These are phyloP conservation scores for Chalara sp. DNA, from an alignment of 2,329 filamentous ascomycete species.

Conservation along the genomic window DNA sequence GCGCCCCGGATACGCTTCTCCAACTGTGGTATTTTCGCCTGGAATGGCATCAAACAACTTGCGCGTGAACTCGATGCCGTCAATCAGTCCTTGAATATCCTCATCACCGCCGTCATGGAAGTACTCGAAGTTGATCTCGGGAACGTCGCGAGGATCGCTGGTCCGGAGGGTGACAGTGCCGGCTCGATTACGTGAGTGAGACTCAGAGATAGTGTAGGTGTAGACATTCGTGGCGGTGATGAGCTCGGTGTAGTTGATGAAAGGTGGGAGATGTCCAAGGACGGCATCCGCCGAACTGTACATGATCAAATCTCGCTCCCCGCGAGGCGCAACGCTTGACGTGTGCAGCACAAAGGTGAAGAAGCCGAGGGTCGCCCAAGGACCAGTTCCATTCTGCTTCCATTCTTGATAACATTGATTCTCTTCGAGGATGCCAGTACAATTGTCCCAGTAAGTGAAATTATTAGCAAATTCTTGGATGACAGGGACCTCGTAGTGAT, in stretches of 20 bases:
- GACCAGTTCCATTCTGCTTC: neutral
- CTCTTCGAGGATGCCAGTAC: slow-evolving; percentile 13
- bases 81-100: no score
- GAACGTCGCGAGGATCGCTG: slow-evolving; percentile 55
- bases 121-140: slow-evolving; percentile 57
- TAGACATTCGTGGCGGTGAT: neutral
- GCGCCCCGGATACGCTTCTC: no score
- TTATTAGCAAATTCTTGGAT: slow-evolving; percentile 29
- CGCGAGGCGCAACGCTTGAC: slow-evolving; percentile 28
- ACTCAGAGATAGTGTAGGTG: slow-evolving; percentile 37
- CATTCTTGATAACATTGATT: neutral
- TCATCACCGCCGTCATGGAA: no score
- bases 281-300: slow-evolving; percentile 16
- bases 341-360: slow-evolving; percentile 34
- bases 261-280: slow-evolving; percentile 30
- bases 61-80: no score
- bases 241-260: slow-evolving; percentile 30
- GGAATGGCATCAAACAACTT: no score
- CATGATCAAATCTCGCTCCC: slow-evolving; percentile 32
- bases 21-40: no score
- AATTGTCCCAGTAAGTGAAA: neutral
- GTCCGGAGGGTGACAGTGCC: slow-evolving; percentile 56
- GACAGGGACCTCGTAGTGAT: slow-evolving; percentile 43
- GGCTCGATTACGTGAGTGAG: slow-evolving; percentile 50
- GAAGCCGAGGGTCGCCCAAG: slow-evolving; percentile 36